Evolutionary conservation across 352 stramenopile species (phyloP).

Genomic region (Paralagenidium karlingii): DNA sequence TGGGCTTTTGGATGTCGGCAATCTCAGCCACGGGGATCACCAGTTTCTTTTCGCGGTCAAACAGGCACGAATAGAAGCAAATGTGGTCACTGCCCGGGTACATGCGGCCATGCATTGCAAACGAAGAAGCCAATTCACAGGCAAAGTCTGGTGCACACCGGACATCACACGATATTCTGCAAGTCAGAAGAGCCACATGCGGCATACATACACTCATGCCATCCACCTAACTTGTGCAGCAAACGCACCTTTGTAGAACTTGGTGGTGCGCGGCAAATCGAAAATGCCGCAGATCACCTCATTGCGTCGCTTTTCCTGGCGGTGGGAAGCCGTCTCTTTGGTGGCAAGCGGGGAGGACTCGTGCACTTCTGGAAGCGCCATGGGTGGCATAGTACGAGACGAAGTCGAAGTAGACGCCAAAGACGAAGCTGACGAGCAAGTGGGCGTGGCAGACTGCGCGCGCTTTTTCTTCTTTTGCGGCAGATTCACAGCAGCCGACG

Average conservation of each 20-base stretch:
- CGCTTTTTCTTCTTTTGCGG: no score
- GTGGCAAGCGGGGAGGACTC: no score
- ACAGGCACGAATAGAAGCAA: conserved; percentile 84
- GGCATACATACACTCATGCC: background rate
- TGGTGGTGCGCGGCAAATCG: conserved; percentile 49
- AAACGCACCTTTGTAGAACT: conserved; percentile 58
- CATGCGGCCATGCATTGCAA: conserved; percentile 82
- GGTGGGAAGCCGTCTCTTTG: background rate
- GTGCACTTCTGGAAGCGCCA: no score
- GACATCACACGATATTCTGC: conserved; percentile 1
- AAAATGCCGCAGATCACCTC: conserved; percentile 85
- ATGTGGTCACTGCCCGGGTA: conserved; percentile 72
- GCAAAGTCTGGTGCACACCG: conserved; percentile 48
- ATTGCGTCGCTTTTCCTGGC: conserved; percentile 12
- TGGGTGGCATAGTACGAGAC: no score
- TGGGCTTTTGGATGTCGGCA: conserved; percentile 67
- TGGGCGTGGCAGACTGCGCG: no score
- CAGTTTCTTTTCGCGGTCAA: conserved; percentile 80
- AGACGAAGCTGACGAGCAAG: no score
- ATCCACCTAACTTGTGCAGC: no score
- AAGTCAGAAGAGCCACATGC: background rate
- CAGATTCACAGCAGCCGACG: no score
- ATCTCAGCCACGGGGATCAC: conserved; percentile 80
- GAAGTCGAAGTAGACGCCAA: no score
- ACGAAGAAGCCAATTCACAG: conserved; percentile 59